These are phyloP conservation scores for Vickermania ingenoplastis DNA, from an alignment of 208 protist genomes.

Conservation along the genomic window DNA sequence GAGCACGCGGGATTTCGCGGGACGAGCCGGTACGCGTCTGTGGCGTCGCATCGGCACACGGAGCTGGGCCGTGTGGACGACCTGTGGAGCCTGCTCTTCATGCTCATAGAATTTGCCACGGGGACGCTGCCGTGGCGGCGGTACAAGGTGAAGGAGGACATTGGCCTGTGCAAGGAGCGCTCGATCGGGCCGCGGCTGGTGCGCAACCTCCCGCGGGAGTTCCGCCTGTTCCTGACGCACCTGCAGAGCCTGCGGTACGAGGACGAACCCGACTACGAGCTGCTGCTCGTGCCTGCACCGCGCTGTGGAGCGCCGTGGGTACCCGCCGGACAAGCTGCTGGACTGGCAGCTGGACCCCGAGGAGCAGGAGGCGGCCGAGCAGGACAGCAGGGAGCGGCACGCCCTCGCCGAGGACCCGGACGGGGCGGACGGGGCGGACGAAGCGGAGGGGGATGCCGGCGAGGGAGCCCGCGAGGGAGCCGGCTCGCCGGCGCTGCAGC, in stretches of 20 bases:
- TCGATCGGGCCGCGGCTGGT: constrained; percentile 85
- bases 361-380: background rate
- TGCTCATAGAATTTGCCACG: constrained; percentile 94
- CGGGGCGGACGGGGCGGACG: background rate
- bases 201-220: constrained; percentile 87
- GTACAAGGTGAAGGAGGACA: constrained; percentile 94
- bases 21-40: constrained; percentile 95
- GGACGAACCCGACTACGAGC: constrained; percentile 90
- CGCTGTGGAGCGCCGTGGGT: constrained; percentile 69
- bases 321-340: constrained; percentile 61
- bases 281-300: constrained; percentile 68
- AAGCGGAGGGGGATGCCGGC: background rate
- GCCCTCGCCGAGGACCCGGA: background rate
- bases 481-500: background rate
- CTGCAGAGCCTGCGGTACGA: constrained; percentile 87
- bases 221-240: constrained; percentile 85
- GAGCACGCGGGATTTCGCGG: constrained; percentile 89
- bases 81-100: constrained; percentile 96
- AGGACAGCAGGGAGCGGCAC: background rate
- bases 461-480: background rate
- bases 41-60: constrained; percentile 90
- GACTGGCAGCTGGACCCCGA: constrained; percentile 73
- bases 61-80: constrained; percentile 95
- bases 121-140: constrained; percentile 94
- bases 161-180: constrained; percentile 93